phyloP scores from a whole-genome alignment of 805 yeast genomes.

The Candida nitratophila region DNA sequence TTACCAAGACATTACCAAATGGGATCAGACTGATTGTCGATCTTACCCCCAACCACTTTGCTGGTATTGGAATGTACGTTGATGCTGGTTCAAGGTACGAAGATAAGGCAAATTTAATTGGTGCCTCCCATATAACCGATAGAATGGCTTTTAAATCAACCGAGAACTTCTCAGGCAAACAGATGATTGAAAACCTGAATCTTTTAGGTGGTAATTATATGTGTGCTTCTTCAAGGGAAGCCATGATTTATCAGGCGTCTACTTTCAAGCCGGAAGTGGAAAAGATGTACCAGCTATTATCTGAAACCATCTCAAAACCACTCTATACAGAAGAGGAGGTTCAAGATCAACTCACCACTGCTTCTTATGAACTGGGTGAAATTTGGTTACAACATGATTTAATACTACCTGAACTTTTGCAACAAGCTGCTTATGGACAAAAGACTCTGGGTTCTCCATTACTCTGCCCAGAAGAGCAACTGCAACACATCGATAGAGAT shows the following conservation, averaged over 20 bases:
- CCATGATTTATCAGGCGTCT: constrained; percentile 89
- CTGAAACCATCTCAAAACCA: constrained; percentile 76
- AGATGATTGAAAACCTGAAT: constrained; percentile 72
- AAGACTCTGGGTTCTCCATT: constrained; percentile 83
- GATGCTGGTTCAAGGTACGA: constrained; percentile 91
- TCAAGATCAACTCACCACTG: constrained; percentile 62
- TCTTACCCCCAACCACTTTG: constrained; percentile 81
- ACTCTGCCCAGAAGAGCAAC: constrained; percentile 66
- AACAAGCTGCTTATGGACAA: constrained; percentile 66
- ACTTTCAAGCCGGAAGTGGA: constrained; percentile 84
- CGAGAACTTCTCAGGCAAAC: constrained; percentile 44
- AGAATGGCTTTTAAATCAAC: constrained; percentile 81
- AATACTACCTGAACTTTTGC: constrained; percentile 84
- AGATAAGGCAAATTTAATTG: constrained; percentile 43
- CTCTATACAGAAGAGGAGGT: constrained; percentile 61
- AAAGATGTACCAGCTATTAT: constrained; percentile 64
- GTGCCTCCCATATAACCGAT: constrained; percentile 79
- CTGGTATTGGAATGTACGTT: constrained; percentile 83
- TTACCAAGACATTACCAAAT: constrained; percentile 45
- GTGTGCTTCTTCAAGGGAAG: constrained; percentile 88
- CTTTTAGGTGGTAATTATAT: constrained; percentile 89
- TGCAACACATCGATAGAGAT: constrained; percentile 46
- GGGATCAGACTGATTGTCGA: constrained; percentile 83
- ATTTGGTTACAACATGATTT: constrained; percentile 78
- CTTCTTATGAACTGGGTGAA: constrained; percentile 77